These are phyloP conservation scores for Gracilaria caudata DNA, from an alignment of 23 red algal species.

Conservation along the genomic window DNA sequence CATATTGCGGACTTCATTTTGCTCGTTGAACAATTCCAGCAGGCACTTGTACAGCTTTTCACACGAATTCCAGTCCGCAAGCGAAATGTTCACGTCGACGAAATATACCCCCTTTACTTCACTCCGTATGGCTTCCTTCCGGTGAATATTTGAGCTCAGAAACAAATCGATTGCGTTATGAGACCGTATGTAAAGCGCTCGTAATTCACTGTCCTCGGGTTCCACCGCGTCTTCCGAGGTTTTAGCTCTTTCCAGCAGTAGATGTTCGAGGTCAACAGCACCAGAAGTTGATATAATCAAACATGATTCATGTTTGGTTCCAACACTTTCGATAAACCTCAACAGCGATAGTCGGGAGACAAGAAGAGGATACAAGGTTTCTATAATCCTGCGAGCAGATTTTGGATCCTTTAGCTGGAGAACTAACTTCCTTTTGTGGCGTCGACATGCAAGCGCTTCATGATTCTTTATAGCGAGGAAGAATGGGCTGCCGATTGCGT, in stretches of 20 bases:
- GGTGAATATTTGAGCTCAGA: background rate
- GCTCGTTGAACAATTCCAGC: background rate
- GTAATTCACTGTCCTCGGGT: background rate
- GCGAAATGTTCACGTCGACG: background rate
- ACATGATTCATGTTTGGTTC: background rate
- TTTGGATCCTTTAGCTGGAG: background rate
- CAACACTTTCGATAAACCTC: background rate
- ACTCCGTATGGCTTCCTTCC: background rate
- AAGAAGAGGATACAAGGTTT: background rate
- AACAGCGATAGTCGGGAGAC: background rate
- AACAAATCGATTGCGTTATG: background rate
- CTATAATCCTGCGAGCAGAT: background rate
- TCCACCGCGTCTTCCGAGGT: background rate
- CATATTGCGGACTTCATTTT: background rate
- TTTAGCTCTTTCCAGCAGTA: background rate
- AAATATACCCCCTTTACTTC: background rate
- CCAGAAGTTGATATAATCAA: background rate
- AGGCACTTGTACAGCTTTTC: background rate
- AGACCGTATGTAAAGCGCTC: constrained; percentile 7
- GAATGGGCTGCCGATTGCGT: background rate
- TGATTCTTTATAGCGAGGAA: background rate
- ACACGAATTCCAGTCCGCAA: background rate
- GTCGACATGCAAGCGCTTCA: background rate
- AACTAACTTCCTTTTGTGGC: background rate
- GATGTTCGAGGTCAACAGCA: background rate